Percentiles rank a stretch among this genome's conserved stretches.
phyloP scores from a whole-genome alignment of 192 early-diverging fungal species.

The Podila minutissima region DNA sequence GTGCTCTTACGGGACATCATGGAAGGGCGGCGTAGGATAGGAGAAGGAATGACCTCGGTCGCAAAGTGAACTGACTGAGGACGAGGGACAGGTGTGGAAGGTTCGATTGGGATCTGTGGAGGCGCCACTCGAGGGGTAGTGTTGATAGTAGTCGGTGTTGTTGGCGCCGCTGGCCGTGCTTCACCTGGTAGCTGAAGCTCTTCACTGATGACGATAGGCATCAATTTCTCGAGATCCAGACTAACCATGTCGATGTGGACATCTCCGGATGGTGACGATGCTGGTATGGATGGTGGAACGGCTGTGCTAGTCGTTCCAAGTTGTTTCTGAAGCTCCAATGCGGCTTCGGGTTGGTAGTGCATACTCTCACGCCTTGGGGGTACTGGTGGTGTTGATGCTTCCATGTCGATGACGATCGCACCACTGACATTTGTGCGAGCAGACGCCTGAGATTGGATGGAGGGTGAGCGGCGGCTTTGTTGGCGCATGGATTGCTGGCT shows the following conservation, averaged over 20 bases:
- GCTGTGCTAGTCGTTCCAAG: neutral
- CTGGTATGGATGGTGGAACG: neutral
- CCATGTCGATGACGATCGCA: neutral
- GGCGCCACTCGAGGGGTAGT: neutral
- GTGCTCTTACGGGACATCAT: slow-evolving; percentile 15
- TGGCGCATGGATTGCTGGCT: too few relatives aligned
- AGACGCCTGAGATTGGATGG: neutral
- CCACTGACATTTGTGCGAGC: neutral
- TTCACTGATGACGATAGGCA: slow-evolving; percentile 27
- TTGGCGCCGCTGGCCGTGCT: neutral
- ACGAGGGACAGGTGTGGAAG: neutral
- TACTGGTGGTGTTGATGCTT: neutral
- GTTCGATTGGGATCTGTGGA: neutral
- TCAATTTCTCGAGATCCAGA: slow-evolving; percentile 12
- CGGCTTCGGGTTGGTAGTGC: neutral
- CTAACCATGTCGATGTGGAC: slow-evolving; percentile 30
- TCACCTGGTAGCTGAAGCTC: slow-evolving; percentile 9
- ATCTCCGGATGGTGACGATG: neutral
- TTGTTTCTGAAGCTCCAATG: neutral
- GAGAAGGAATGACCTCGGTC: slow-evolving; percentile 8
- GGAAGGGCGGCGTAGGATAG: slow-evolving; percentile 6
- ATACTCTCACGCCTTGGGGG: neutral
- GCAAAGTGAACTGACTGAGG: neutral
- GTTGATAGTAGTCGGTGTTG: neutral
- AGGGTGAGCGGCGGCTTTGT: too few relatives aligned